Conservation (phyloP, 2,329 filamentous ascomycete genomes). For the Trichophyton rubrum region DNA sequence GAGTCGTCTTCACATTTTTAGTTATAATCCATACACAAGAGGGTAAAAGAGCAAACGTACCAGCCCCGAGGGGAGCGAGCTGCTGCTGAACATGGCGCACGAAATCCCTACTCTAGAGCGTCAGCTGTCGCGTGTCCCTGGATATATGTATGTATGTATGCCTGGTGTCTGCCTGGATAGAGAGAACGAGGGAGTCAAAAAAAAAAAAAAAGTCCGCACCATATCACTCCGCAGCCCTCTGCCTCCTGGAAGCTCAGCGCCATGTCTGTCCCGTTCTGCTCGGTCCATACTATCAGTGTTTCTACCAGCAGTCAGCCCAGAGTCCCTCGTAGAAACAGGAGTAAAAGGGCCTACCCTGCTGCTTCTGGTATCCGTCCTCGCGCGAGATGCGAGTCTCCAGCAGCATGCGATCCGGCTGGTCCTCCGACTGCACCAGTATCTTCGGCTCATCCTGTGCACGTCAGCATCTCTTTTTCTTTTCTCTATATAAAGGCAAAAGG, state of each 20-base stretch:
- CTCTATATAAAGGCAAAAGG: constrained; percentile 19
- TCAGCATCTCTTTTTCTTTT: constrained; percentile 31
- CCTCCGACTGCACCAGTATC: constrained; percentile 87
- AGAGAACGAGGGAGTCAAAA: too few species aligned
- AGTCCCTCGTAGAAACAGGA: not conserved
- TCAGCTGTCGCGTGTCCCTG: constrained; percentile 15
- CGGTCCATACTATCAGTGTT: constrained; percentile 96
- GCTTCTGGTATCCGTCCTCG: constrained; percentile 95
- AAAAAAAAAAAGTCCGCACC: constrained; percentile 48
- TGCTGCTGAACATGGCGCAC: constrained; percentile 74
- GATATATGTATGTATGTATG: not conserved
- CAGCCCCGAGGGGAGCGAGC: constrained; percentile 47
- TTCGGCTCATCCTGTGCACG: constrained; percentile 60
- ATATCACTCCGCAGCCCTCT: constrained; percentile 84
- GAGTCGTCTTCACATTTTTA: constrained; percentile 50
- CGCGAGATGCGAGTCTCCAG: constrained; percentile 83
- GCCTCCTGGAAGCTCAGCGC: constrained; percentile 95
- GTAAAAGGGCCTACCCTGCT: constrained; percentile 56
- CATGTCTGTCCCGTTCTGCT: constrained; percentile 85
- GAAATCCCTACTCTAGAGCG: constrained; percentile 57
- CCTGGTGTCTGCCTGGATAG: constrained; percentile 11
- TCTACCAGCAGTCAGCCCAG: constrained; percentile 42
- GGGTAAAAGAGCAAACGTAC: constrained; percentile 32
- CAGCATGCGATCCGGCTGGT: constrained; percentile 68
- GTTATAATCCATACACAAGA: too few species aligned